These are phyloP conservation scores for Annulohypoxylon maeteangense DNA, from an alignment of 495 filamentous ascomycete genomes.

Conservation along the genomic window DNA sequence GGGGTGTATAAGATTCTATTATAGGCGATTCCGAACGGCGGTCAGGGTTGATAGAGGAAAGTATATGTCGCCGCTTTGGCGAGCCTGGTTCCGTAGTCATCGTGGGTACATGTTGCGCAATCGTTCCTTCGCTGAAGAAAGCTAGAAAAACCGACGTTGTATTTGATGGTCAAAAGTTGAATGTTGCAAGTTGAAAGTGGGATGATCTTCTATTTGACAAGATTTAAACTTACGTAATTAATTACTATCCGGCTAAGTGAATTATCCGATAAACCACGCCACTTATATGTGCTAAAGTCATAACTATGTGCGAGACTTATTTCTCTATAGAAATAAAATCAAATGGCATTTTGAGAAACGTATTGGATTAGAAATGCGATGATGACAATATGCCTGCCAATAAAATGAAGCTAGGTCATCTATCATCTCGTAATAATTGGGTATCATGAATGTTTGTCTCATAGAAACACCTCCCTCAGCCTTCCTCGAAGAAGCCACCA, in stretches of 20 bases:
- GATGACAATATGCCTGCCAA: background rate
- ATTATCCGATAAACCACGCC: background rate
- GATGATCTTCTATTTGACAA: background rate
- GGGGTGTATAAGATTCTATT: constrained; percentile 6
- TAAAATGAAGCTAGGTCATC: background rate
- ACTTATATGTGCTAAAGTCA: background rate
- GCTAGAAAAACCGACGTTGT: background rate
- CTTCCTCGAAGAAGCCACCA: constrained; percentile 48
- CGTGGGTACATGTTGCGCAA: constrained; percentile 37
- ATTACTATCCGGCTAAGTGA: background rate
- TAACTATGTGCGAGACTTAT: background rate
- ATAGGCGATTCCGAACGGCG: constrained; percentile 31
- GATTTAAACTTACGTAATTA: background rate
- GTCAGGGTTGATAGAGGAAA: constrained; percentile 57
- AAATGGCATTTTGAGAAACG: background rate
- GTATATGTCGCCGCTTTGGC: constrained; percentile 58
- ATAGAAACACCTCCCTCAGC: background rate
- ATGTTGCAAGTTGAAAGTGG: background rate
- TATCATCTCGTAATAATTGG: constrained; percentile 17
- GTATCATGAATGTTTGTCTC: constrained; percentile 36
- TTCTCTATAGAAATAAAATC: background rate
- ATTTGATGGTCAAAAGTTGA: no score
- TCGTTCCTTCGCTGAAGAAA: background rate
- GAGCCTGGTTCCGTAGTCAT: constrained; percentile 52
- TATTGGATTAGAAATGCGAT: background rate